These are phyloP conservation scores for Filobasidium wieringae DNA, from an alignment of 768 basidiomycete species.

Conservation along the genomic window DNA sequence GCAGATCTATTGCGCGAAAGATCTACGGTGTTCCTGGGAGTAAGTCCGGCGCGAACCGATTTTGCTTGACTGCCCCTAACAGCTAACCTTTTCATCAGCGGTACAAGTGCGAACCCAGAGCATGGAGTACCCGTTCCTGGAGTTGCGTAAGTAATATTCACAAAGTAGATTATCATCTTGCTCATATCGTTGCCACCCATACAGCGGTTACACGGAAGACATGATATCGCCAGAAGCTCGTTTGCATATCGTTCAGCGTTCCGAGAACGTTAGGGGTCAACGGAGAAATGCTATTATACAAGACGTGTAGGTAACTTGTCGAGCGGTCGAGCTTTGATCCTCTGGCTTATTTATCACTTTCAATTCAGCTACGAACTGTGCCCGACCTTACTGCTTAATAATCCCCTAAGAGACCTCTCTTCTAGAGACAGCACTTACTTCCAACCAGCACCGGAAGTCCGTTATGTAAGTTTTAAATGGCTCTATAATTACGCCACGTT, in stretches of 20 bases:
- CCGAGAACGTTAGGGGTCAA: conserved; percentile 38
- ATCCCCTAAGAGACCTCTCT: conserved; percentile 29
- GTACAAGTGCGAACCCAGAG: neutral
- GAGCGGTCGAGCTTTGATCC: no score
- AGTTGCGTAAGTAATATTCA: conserved; percentile 34
- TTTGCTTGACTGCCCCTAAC: conserved; percentile 10
- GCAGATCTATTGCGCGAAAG: conserved; percentile 36
- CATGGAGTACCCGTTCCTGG: conserved; percentile 38
- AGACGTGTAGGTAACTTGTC: conserved; percentile 25
- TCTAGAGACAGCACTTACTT: conserved; percentile 35
- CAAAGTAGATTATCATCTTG: neutral
- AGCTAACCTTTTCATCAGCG: conserved; percentile 6
- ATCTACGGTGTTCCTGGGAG: conserved; percentile 77
- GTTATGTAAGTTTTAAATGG: conserved; percentile 8
- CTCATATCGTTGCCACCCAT: neutral
- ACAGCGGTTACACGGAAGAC: conserved; percentile 42
- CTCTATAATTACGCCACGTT: neutral
- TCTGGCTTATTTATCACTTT: neutral
- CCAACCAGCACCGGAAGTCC: conserved; percentile 28
- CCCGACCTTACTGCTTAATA: conserved; percentile 32
- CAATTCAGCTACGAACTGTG: conserved; percentile 31
- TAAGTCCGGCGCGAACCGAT: conserved; percentile 47
- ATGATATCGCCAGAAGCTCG: conserved; percentile 61
- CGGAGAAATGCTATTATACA: conserved; percentile 32
- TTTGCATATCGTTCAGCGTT: conserved; percentile 77